These are phyloP conservation scores for Populus deltoides DNA, from an alignment of 345 rosid species.

Conservation along the genomic window DNA sequence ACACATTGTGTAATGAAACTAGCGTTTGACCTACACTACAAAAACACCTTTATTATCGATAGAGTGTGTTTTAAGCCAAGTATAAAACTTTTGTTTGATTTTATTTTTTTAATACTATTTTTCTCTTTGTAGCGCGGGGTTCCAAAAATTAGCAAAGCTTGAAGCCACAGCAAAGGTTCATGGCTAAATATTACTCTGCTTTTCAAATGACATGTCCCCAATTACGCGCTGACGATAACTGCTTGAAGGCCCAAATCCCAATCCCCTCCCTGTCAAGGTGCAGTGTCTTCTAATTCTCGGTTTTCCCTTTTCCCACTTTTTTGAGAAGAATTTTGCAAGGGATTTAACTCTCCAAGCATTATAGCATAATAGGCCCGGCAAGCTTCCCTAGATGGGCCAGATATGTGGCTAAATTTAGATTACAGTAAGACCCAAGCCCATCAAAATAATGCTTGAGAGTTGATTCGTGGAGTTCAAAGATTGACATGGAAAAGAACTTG, in stretches of 20 bases:
- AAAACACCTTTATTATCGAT: not conserved
- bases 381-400: too few species aligned
- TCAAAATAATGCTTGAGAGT: not conserved
- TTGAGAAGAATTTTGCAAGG: too few species aligned
- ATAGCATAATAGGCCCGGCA: too few species aligned
- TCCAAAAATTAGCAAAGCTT: not conserved
- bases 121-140: not conserved
- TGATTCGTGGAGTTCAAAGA: not conserved
- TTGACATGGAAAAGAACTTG: not conserved
- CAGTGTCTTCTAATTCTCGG: too few species aligned
- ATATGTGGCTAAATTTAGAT: too few species aligned
- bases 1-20: not conserved
- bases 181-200: not conserved
- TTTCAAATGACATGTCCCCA: not conserved
- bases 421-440: too few species aligned
- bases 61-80: not conserved
- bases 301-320: too few species aligned
- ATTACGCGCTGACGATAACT: not conserved
- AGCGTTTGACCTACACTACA: not conserved
- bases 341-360: too few species aligned
- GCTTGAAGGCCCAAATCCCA: not conserved
- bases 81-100: not conserved
- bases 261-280: too few species aligned
- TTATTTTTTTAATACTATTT: not conserved
- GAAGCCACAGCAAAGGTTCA: not conserved